Evolutionary conservation across 1,139 yeast genomes (phyloP), one percentile per base, ranked within the genome.

Genomic region (Komagataea norvegica): DNA sequence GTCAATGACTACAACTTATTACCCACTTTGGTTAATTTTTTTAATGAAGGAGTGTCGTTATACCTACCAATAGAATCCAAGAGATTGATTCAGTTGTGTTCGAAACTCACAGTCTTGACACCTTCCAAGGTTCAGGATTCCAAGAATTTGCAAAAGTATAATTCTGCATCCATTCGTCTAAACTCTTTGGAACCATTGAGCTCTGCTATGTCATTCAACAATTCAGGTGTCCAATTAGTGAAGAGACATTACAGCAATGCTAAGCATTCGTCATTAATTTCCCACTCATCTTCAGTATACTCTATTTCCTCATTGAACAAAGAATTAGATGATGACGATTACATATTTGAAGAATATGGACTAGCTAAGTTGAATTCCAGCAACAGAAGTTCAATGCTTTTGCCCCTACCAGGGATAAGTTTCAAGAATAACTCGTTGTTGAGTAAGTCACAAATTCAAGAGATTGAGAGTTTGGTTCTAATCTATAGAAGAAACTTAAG

Each of bases 11-110:
- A 72, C 44, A 64, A 61, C 18, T 66, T 79, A 24, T 60, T 88
- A 33, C 77, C 91, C 9, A 79, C 87, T 0, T 62, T 87, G 52
- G 68, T 84, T 28, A 82, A 82, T 54, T 82, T 87, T 52, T 80
- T 85, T 55, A 84, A 84, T 57, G 91, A 83, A 59, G 86, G 81
- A 14, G 68, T 79, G 18, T 67, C 76, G 13, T 53, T 56, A 10
- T 66, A 29, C 41, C 63, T 82, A 41, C 91, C 89, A 1, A 61
- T 78, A 19, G 89, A 82, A 48, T 67, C 84, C 3, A 74, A 77
- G 58, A 69, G 64, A 42, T 60, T 83, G 41, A 65, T 82, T 29
- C 86, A 79, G 43, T 61, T 74, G 7, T 80, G 84, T 2, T 78
- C 88, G 0, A 73, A 63, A 51, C 60, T 83, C 18, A 52, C 56